Conservation (phyloP, 2,329 filamentous ascomycete species). For the Cadophora gregata region DNA sequence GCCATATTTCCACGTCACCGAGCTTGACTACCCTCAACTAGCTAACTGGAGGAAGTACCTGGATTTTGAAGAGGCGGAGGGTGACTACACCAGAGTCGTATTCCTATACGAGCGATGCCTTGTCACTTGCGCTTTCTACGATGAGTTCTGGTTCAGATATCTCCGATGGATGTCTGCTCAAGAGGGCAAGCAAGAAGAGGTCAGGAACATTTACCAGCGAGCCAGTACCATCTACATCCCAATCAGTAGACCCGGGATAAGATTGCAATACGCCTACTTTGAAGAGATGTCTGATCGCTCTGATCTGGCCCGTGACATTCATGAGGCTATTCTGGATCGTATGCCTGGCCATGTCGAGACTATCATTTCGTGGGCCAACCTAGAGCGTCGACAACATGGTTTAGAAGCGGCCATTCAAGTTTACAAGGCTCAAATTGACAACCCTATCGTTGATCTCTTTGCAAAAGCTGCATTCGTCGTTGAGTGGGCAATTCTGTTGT, state of each 20-base stretch:
- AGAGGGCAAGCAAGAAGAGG: conserved; percentile 82
- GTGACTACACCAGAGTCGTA: conserved; percentile 73
- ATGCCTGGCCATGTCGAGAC: conserved; percentile 86
- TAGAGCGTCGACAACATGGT: conserved; percentile 82
- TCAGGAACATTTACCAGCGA: conserved; percentile 88
- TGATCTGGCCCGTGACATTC: conserved; percentile 83
- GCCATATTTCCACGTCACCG: conserved; percentile 95
- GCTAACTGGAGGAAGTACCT: conserved; percentile 95
- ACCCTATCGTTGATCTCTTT: conserved; percentile 72
- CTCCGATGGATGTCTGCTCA: conserved; percentile 91
- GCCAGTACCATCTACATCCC: conserved; percentile 87
- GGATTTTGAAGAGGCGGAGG: conserved; percentile 91
- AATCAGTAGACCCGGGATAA: conserved; percentile 80
- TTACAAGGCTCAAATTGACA: conserved; percentile 81
- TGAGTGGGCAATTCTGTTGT: conserved; percentile 85
- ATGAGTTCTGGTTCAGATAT: conserved; percentile 98
- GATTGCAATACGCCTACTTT: conserved; percentile 92
- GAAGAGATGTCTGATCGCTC: conserved; percentile 83
- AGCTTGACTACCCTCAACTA: conserved; percentile 84
- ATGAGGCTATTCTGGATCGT: conserved; percentile 76
- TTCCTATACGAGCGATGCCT: conserved; percentile 95
- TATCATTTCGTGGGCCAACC: conserved; percentile 85
- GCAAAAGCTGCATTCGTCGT: conserved; percentile 87
- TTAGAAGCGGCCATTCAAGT: conserved; percentile 84
- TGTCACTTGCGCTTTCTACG: conserved; percentile 91